Percentiles rank a stretch among this genome's conserved stretches.
Evolutionary conservation across 768 basidiomycete genomes (phyloP).

Genomic region (Pleurotus eryngii): DNA sequence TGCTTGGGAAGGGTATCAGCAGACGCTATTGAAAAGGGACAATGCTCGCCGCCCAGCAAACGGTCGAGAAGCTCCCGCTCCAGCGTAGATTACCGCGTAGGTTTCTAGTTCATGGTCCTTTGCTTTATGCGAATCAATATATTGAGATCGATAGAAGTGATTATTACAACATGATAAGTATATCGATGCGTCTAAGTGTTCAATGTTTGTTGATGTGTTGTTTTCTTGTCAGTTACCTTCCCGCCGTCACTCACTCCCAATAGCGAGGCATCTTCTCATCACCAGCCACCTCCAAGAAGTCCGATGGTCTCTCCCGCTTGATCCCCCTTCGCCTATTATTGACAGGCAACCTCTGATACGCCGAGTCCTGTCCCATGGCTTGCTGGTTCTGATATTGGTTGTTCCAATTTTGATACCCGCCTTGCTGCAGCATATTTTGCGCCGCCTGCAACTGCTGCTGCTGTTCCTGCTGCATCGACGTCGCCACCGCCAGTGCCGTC

Average conservation of each 20-base stretch:
- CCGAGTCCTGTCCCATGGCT: slow-evolving; percentile 68
- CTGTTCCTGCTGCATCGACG: slow-evolving; percentile 53
- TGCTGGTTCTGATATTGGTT: slow-evolving; percentile 62
- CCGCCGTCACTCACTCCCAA: slow-evolving; percentile 56
- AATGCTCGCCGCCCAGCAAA: slow-evolving; percentile 9
- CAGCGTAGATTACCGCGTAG: too few relatives aligned
- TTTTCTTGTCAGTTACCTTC: background rate
- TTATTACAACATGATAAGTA: too few relatives aligned
- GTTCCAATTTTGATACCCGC: slow-evolving; percentile 34
- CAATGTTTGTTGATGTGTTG: too few relatives aligned
- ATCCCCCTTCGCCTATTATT: slow-evolving; percentile 76
- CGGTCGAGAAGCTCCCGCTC: background rate
- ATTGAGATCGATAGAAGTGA: too few relatives aligned
- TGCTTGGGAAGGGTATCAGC: slow-evolving; percentile 83
- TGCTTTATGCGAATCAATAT: too few relatives aligned
- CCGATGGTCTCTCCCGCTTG: slow-evolving; percentile 80
- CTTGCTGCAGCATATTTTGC: slow-evolving; percentile 18
- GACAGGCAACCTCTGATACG: slow-evolving; percentile 82
- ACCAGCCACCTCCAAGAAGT: slow-evolving; percentile 76
- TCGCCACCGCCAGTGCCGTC: slow-evolving; percentile 58
- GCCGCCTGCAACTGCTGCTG: slow-evolving; percentile 33
- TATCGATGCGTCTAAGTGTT: too few relatives aligned
- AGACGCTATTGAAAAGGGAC: slow-evolving; percentile 54
- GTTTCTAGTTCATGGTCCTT: too few relatives aligned
- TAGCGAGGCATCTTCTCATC: slow-evolving; percentile 69